Percentiles rank a stretch among this genome's conserved stretches.
Evolutionary conservation across 768 basidiomycete species (phyloP).

Genomic region (Macrolepiota albuminosa): DNA sequence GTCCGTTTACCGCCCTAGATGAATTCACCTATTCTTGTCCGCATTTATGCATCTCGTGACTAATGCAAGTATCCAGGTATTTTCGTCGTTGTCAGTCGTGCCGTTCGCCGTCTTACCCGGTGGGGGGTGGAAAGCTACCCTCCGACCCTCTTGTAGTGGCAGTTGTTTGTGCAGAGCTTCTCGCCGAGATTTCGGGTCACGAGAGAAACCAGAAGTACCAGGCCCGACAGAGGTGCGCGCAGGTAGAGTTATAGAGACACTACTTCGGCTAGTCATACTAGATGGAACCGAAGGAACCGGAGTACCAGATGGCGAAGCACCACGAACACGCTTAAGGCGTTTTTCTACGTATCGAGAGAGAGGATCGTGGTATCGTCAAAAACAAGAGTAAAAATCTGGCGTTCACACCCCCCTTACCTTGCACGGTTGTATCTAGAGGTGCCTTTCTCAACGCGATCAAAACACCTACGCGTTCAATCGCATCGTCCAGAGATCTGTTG

Average conservation of each 20-base stretch:
- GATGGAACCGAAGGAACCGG: conserved; percentile 35
- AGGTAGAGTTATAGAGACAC: conserved; percentile 53
- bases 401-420: conserved; percentile 39
- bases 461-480: conserved; percentile 63
- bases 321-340: conserved; percentile 71
- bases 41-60: conserved; percentile 65
- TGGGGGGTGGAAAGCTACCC: conserved; percentile 77
- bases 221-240: conserved; percentile 58
- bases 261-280: conserved; percentile 31
- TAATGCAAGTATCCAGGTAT: conserved; percentile 78
- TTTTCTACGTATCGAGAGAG: conserved; percentile 43
- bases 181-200: conserved; percentile 64
- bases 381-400: not conserved
- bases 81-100: conserved; percentile 40
- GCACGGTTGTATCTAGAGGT: conserved; percentile 45
- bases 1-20: not conserved
- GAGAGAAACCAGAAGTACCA: conserved; percentile 43
- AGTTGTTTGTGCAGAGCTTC: conserved; percentile 58
- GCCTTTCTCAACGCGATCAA: conserved; percentile 73
- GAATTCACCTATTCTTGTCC: conserved; percentile 61
- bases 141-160: conserved; percentile 68
- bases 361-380: too few species aligned
- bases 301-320: conserved; percentile 62
- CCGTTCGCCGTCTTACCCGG: conserved; percentile 44
- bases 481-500: conserved; percentile 63